phyloP scores from a whole-genome alignment of 2,329 filamentous ascomycete species.

The Zymoseptoria brevis region DNA sequence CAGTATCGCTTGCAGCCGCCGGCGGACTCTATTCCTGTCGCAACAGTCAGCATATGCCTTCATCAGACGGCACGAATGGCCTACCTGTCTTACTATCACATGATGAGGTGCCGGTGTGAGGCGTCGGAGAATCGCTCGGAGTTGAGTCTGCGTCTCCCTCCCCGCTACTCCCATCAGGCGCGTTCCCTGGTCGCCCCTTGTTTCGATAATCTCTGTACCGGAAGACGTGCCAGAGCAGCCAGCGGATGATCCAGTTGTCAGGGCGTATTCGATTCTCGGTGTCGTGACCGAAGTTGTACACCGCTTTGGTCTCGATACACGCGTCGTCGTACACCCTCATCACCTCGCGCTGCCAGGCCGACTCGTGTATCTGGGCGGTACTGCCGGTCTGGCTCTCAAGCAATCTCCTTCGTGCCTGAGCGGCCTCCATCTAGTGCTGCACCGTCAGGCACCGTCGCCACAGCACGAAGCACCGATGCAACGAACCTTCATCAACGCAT shows the following conservation, averaged over 20 bases:
- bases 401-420: slow-evolving; percentile 31
- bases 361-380: slow-evolving; percentile 39
- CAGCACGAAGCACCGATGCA: not conserved
- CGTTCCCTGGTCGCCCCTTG: slow-evolving; percentile 14
- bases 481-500: slow-evolving; percentile 36
- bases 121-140: slow-evolving; percentile 3
- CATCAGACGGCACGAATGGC: not conserved
- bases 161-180: slow-evolving; percentile 1
- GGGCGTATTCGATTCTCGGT: slow-evolving; percentile 29
- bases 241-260: slow-evolving; percentile 43
- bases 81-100: slow-evolving; percentile 3
- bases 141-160: not conserved
- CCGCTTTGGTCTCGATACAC: slow-evolving; percentile 29
- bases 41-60: not conserved
- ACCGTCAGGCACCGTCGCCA: slow-evolving; percentile 1
- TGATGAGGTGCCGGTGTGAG: not conserved
- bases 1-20: slow-evolving; percentile 7
- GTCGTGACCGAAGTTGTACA: slow-evolving; percentile 36
- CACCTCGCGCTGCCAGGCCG: slow-evolving; percentile 36
- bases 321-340: slow-evolving; percentile 33
- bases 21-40: not conserved
- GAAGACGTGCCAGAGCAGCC: slow-evolving; percentile 44
- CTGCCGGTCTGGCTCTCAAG: slow-evolving; percentile 28
- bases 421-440: slow-evolving; percentile 33
- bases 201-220: slow-evolving; percentile 38